Evolutionary conservation across 2,329 filamentous ascomycete species (phyloP), one percentile per base, ranked within the genome.

Genomic region (Purpureocillium takamizusanense): DNA sequence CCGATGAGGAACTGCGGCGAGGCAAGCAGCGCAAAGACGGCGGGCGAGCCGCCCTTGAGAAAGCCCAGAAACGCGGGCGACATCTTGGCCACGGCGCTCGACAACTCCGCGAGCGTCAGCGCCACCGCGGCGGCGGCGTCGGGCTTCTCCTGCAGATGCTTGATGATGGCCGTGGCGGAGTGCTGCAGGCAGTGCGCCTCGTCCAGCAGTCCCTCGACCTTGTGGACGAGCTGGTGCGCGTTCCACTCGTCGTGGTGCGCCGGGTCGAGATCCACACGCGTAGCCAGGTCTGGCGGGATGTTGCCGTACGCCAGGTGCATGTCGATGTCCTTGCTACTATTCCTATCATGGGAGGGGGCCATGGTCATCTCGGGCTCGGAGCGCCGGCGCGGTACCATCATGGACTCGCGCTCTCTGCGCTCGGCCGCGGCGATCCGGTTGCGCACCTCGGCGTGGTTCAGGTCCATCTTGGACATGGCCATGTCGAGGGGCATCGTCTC

Each of bases 1-100:
- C 88, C 88, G 51, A 98, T 95, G 46, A 95, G 76, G 56, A 98
- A 98, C 54, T 98, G 87, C 1, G 92, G 92, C 40, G 83, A 89
- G 0, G 86, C 81, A 4, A 98, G 75, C 16, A 98, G 73, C 0
- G 83, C 85, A 50, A 95, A 90, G 15, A 95, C 81, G 7, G 85
- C 83, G 0, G 92, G 92, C 29, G 88, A 90, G 15, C 81, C 81
- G 30, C 78, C 73, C 61, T 95, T 94, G 53, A 97, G 65, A 1
- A 82, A 67, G 10, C 74, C 67, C 7, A 98, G 65, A 15, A 90
- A 85, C 1, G 79, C 76, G 0, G 92, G 92, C 1, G 84, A 86
- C 73, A 95, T 82, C 58, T 94, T 94, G 37, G 76, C 74, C 1
- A 87, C 72, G 4, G 97, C 62, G 17, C 81, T 82, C 43, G 85